Evolutionary conservation across 139 green algal genomes (phyloP).

Genomic region (Tetradesmus obliquus): DNA sequence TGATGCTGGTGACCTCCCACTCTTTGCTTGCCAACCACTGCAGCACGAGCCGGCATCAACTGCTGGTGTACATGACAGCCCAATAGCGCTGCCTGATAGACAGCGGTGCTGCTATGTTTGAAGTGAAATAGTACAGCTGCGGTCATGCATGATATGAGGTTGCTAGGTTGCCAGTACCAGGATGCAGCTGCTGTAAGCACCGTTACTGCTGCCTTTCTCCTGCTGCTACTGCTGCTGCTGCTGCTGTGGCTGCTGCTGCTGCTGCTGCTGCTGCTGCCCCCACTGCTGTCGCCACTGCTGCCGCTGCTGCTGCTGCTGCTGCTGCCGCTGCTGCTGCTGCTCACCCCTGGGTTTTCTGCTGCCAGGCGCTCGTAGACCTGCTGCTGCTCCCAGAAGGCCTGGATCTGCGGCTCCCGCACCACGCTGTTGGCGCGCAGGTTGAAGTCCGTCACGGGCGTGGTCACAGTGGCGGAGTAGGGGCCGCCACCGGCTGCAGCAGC

Average conservation of each 20-base stretch:
- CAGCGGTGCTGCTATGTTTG: too few relatives aligned
- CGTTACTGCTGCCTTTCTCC: background rate
- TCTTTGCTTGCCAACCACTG: too few relatives aligned
- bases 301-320: background rate
- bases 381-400: slow-evolving; percentile 89
- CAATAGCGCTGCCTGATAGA: too few relatives aligned
- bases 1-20: too few relatives aligned
- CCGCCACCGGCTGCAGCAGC: slow-evolving; percentile 31
- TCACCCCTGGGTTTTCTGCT: slow-evolving; percentile 31
- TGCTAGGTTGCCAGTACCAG: background rate
- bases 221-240: too few relatives aligned
- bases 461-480: slow-evolving; percentile 90
- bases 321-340: background rate
- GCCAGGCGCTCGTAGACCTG: slow-evolving; percentile 80
- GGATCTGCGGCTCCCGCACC: slow-evolving; percentile 94
- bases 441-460: slow-evolving; percentile 94
- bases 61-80: too few relatives aligned
- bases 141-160: background rate
- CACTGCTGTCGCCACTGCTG: too few relatives aligned
- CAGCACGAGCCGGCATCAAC: too few relatives aligned
- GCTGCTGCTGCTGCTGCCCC: too few relatives aligned
- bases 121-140: too few relatives aligned
- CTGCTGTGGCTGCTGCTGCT: too few relatives aligned
- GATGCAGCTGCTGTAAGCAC: background rate
- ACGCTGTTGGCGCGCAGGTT: slow-evolving; percentile 94